These are phyloP conservation scores for Plantago rigida DNA, from an alignment of 305 asterid genomes.

Conservation along the genomic window DNA sequence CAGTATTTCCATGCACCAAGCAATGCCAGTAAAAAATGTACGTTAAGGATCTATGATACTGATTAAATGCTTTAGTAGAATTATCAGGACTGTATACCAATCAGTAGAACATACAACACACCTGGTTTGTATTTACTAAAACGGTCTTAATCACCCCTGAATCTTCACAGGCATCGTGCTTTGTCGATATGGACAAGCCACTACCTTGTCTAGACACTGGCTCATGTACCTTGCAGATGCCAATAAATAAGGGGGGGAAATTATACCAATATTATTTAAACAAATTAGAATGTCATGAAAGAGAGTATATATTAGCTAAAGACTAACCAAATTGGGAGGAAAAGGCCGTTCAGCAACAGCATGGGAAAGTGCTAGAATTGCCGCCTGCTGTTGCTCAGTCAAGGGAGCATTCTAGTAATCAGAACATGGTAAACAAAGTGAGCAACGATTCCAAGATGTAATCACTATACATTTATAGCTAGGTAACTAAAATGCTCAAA, in stretches of 20 bases:
- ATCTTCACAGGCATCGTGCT: constrained; percentile 54
- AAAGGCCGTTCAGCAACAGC: constrained; percentile 86
- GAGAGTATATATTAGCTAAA: constrained; percentile 21
- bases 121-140: constrained; percentile 86
- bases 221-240: constrained; percentile 47
- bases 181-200: constrained; percentile 47
- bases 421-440: neutral
- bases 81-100: constrained; percentile 12
- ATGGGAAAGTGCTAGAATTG: constrained; percentile 80
- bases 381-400: constrained; percentile 88
- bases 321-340: constrained; percentile 66
- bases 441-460: neutral
- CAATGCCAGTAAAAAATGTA: neutral
- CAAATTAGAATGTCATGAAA: constrained; percentile 10
- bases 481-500: neutral
- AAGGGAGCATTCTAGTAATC: constrained; percentile 68
- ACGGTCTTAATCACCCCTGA: constrained; percentile 57
- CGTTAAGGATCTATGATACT: too few species aligned
- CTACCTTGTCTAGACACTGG: constrained; percentile 48
- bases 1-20: neutral
- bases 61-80: neutral
- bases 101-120: constrained; percentile 21
- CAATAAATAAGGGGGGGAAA: constrained; percentile 20
- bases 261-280: constrained; percentile 8
- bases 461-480: neutral